These are phyloP conservation scores for Phyllosticta citrichinensis DNA, from an alignment of 2,329 filamentous ascomycete species.

Conservation along the genomic window DNA sequence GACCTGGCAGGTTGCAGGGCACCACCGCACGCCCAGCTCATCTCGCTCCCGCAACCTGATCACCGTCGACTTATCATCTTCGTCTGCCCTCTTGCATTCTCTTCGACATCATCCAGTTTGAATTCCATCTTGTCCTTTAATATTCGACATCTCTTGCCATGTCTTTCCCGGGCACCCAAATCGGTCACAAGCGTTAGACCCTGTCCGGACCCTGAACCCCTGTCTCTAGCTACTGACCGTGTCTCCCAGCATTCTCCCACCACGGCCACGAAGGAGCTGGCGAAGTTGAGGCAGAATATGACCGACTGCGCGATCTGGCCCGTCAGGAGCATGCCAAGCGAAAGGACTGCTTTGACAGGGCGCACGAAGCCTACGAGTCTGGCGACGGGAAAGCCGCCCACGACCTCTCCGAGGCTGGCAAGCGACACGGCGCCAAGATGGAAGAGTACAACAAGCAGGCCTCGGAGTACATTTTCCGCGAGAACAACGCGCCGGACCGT, in stretches of 20 bases:
- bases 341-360: conserved; percentile 59
- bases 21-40: not conserved
- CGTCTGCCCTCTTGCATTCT: not conserved
- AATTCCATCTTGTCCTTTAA: not conserved
- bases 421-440: conserved; percentile 73
- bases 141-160: conserved; percentile 7
- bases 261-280: conserved; percentile 33
- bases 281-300: conserved; percentile 76
- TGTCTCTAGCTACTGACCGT: not conserved
- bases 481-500: conserved; percentile 74
- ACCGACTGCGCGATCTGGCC: conserved; percentile 76
- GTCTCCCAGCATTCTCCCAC: conserved; percentile 60
- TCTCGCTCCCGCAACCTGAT: not conserved
- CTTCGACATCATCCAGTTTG: not conserved
- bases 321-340: conserved; percentile 72
- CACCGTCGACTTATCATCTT: not conserved
- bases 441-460: conserved; percentile 86
- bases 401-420: conserved; percentile 73
- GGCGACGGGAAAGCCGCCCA: conserved; percentile 82
- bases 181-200: conserved; percentile 5
- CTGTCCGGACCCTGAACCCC: not conserved
- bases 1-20: not conserved
- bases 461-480: conserved; percentile 87
- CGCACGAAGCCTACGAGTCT: conserved; percentile 65
- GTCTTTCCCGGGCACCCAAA: conserved; percentile 13